phyloP scores from a whole-genome alignment of 768 basidiomycete species.

The Tylopilus sp. region DNA sequence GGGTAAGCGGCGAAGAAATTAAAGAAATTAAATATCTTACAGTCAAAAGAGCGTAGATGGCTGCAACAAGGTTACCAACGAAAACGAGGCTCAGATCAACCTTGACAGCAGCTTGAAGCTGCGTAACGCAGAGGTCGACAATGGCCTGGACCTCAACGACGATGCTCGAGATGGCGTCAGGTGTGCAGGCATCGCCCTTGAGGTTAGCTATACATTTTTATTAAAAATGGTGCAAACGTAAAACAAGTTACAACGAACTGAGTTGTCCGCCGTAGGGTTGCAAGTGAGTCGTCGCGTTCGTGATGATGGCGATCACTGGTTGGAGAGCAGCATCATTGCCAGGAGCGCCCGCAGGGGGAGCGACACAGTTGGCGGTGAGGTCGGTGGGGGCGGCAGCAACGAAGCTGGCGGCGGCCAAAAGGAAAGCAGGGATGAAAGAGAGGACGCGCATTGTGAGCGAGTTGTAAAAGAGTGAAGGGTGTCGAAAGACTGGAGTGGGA shows the following conservation, averaged over 20 bases:
- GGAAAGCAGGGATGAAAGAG: slow-evolving; percentile 21
- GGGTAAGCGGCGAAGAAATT: too few species aligned
- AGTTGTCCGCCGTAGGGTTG: slow-evolving; percentile 4
- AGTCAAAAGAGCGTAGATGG: slow-evolving; percentile 4
- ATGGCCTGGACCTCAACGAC: slow-evolving; percentile 12
- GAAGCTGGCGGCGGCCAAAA: slow-evolving; percentile 14
- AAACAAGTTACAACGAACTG: slow-evolving; percentile 2
- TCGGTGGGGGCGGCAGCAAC: slow-evolving; percentile 15
- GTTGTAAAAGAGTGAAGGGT: slow-evolving; percentile 12
- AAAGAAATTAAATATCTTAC: background rate
- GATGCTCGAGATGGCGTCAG: slow-evolving; percentile 4
- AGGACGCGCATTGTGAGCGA: slow-evolving; percentile 25
- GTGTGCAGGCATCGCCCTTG: slow-evolving; percentile 2
- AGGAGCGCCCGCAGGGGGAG: background rate
- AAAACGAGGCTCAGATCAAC: slow-evolving; percentile 8
- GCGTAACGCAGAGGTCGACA: slow-evolving; percentile 2
- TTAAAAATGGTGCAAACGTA: background rate
- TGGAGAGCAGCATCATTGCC: slow-evolving; percentile 9
- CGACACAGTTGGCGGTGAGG: slow-evolving; percentile 2
- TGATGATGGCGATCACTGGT: slow-evolving; percentile 11
- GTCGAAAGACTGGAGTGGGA: slow-evolving; percentile 8
- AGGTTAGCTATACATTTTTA: background rate
- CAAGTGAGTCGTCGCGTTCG: slow-evolving; percentile 6
- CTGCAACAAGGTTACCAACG: background rate
- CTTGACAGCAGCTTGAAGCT: slow-evolving; percentile 5